Evolutionary conservation across 768 basidiomycete species (phyloP), one percentile per base, ranked within the genome.

Genomic region (Leucocoprinus birnbaumii): DNA sequence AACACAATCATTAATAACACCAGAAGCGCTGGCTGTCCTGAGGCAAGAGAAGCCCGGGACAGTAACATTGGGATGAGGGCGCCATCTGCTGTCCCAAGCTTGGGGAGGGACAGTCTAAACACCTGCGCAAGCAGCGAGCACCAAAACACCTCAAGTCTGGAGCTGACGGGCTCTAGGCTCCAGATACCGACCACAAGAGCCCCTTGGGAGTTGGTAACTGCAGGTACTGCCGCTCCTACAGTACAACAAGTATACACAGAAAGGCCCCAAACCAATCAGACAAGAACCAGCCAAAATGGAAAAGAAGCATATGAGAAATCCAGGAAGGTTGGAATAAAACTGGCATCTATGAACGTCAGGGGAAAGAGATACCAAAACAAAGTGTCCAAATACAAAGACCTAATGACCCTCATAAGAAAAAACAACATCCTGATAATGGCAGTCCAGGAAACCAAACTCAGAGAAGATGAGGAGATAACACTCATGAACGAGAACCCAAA

Each of bases 401-500:
- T 47, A 25, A 3, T 26, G 1, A 47, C 46, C 26, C 24, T 47
- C 13, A 14, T 31, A 7, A 11, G 46, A 31, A 31, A 47, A 18
- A 47, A 47, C 5, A 7, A 26, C 27, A 43, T 53, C 25, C 24
- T 61, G 55, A 48, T 54, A 35, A 0, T 44, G 55, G 10, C 6
- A 31, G 21, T 48, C 48, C 19, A 54, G 49, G 41, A 47, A 40
- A 34, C 19, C 9, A 43, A 51, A 42, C 10, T 51, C 37, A 26
- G 46, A 51, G 22, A 57, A 57, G 14, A 50, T 21, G 14, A 62
- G 47, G 1, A 51, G 35, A 18, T 19, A 5, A 52, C 35, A 2
- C 48, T 35, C 18, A 43, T 43, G 47, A 27, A 19, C 16, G 22
- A 24, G 22, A 45, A 43, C 43, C 21, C 16, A 18, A 19, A 48